Evolutionary conservation across 2,329 filamentous ascomycete genomes (phyloP).

Genomic region (Diaporthe citrichinensis): DNA sequence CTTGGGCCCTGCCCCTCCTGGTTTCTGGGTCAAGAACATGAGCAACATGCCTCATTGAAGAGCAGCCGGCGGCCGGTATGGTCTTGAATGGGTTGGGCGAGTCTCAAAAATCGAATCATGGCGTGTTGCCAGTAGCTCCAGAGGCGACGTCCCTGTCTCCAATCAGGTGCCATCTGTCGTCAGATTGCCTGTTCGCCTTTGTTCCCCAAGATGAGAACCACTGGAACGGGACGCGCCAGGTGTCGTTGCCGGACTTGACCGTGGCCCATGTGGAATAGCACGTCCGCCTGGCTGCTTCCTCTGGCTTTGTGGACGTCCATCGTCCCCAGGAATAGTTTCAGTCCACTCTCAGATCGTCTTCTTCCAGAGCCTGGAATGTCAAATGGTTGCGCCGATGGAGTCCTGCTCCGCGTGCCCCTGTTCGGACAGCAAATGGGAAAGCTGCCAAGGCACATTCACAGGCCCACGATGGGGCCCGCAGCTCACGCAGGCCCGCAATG

Average conservation of each 20-base stretch:
- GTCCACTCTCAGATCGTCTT: background rate
- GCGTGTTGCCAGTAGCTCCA: background rate
- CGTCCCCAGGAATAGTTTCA: background rate
- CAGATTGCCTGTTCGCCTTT: background rate
- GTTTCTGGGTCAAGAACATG: background rate
- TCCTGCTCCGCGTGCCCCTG: background rate
- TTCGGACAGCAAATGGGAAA: background rate
- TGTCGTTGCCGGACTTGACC: background rate
- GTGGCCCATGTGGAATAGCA: background rate
- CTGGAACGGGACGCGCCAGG: background rate
- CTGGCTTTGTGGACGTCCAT: background rate
- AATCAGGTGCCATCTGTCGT: background rate
- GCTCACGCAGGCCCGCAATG: background rate
- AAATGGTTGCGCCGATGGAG: background rate
- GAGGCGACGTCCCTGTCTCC: background rate
- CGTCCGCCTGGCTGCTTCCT: background rate
- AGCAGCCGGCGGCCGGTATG: background rate
- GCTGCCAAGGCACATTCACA: background rate
- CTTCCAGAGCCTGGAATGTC: background rate
- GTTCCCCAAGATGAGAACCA: background rate
- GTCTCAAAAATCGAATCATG: no score
- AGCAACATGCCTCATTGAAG: background rate
- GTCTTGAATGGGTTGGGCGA: background rate
- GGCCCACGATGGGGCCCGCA: constrained; percentile 8
- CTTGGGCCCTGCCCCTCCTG: background rate